Evolutionary conservation across 495 filamentous ascomycete genomes (phyloP), one percentile per base, ranked within the genome.

Genomic region (Tuber umbilicatum): DNA sequence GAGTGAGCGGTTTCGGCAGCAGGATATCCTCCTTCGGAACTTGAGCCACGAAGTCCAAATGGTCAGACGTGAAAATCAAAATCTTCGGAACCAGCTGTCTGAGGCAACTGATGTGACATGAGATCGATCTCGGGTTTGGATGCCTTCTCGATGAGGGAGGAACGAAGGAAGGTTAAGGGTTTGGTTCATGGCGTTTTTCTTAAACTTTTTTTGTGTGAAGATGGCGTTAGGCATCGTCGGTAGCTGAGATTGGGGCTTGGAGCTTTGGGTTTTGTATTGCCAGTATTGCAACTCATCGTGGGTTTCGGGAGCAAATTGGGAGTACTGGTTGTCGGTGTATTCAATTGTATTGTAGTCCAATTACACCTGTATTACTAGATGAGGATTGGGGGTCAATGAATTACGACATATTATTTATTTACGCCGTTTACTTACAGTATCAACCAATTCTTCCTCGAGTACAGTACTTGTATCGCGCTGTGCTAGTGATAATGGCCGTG

Each of bases 61-160:
- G 31, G 77, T 80, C 19, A 76, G 75, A 41, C 72, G 74, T 41
- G 81, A 82, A 60, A 82, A 82, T 70, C 43, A 45, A 23, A 76
- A 74, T 40, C 70, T 82, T 70, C 73, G 75, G 69, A 70, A 73
- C 37, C 74, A 75, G 73, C 70, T 82, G 7, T 78, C 73, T 43
- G 73, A 74, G 45, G 41, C 39, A 42, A 45, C 45, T 21, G 75
- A 64, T 27, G 5, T 6, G 55, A 35, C 35, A 31, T 64, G 73
- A 35, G 73, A 39, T 45, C 27, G 50, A 38, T 39, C 72, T 23
- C 0, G 38, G 60, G 39, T 40, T n/a, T n/a, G 16, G 10, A 16
- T 64, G 55, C 1, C 12, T 35, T 64, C 10, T 35, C 72, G 55
- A 43, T 42, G 7, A 39, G 60, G 31, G 64, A 37, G 39, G 42